These are phyloP conservation scores for Malassezia pachydermatis DNA, from an alignment of 1,284 basidiomycete genomes.

Conservation along the genomic window DNA sequence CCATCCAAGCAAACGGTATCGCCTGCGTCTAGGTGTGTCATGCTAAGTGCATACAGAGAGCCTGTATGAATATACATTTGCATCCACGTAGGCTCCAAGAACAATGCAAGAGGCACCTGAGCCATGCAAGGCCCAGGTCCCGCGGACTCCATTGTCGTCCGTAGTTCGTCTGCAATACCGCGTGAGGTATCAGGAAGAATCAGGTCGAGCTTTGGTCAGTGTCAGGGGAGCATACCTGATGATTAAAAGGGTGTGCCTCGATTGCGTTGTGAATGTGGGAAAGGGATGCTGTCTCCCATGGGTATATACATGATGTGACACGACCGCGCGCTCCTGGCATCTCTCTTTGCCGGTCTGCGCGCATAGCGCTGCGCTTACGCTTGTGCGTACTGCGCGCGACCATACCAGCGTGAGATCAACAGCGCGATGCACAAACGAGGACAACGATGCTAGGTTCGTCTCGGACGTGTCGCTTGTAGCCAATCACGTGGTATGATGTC, in stretches of 20 bases:
- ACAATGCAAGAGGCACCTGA: conserved; percentile 27
- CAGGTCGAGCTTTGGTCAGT: conserved; percentile 21
- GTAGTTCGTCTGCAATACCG: background rate
- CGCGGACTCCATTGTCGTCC: background rate
- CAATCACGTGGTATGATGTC: conserved; percentile 4
- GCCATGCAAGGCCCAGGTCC: conserved; percentile 20
- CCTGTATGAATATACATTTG: conserved; percentile 31
- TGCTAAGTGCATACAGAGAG: conserved; percentile 29
- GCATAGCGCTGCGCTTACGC: conserved; percentile 35
- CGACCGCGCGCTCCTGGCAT: conserved; percentile 18
- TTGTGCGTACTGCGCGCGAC: conserved; percentile 32
- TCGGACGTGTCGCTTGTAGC: background rate
- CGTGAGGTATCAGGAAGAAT: conserved; percentile 17
- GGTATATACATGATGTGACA: conserved; percentile 18
- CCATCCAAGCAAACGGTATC: conserved; percentile 40
- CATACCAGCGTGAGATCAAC: background rate
- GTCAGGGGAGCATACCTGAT: conserved; percentile 16
- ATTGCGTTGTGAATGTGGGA: background rate
- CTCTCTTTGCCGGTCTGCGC: conserved; percentile 30
- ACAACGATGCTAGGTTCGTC: too few species aligned
- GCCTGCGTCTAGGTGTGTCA: conserved; percentile 21
- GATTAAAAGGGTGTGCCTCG: conserved; percentile 32
- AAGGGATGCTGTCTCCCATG: background rate
- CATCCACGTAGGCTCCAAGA: conserved; percentile 39
- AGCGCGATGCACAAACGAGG: too few species aligned